phyloP scores from a whole-genome alignment of 192 early-diverging fungal species.

The Geranomyces michiganensis region DNA sequence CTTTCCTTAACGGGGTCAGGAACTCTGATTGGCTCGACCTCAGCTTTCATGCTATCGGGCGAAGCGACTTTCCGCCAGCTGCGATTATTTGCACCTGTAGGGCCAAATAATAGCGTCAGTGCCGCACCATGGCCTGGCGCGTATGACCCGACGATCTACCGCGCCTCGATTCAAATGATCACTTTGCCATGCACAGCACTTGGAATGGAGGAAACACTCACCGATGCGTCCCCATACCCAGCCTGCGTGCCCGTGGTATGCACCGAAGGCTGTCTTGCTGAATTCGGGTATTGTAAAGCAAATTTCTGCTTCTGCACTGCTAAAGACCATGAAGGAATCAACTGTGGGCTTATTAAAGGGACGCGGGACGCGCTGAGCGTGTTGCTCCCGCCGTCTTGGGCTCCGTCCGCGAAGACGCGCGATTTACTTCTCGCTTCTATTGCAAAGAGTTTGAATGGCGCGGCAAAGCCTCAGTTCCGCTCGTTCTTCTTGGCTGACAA shows the following conservation, averaged over 20 bases:
- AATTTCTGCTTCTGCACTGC: conserved; percentile 24
- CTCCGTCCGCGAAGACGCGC: conserved; percentile 6
- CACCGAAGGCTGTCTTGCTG: conserved; percentile 15
- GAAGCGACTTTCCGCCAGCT: conserved; percentile 8
- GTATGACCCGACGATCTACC: conserved; percentile 6
- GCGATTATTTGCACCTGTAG: conserved; percentile 10
- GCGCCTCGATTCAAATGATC: neutral
- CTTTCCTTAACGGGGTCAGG: neutral
- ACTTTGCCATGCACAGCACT: conserved; percentile 5
- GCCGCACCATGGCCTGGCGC: neutral
- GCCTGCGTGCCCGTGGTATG: conserved; percentile 8
- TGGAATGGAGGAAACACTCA: conserved; percentile 15
- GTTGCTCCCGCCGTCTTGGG: conserved; percentile 3
- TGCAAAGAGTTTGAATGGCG: neutral
- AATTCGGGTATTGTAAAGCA: conserved; percentile 13
- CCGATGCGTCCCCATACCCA: neutral
- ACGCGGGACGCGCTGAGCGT: neutral
- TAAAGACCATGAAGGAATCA: conserved; percentile 14
- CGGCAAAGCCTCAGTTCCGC: conserved; percentile 2
- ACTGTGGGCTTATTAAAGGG: conserved; percentile 19
- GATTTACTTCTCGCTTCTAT: neutral
- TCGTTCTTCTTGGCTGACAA: neutral
- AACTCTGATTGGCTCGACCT: neutral
- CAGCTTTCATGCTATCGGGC: neutral
- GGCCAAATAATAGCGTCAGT: neutral